These are phyloP conservation scores for Quercus robur DNA, from an alignment of 306 rosid species.

Conservation along the genomic window DNA sequence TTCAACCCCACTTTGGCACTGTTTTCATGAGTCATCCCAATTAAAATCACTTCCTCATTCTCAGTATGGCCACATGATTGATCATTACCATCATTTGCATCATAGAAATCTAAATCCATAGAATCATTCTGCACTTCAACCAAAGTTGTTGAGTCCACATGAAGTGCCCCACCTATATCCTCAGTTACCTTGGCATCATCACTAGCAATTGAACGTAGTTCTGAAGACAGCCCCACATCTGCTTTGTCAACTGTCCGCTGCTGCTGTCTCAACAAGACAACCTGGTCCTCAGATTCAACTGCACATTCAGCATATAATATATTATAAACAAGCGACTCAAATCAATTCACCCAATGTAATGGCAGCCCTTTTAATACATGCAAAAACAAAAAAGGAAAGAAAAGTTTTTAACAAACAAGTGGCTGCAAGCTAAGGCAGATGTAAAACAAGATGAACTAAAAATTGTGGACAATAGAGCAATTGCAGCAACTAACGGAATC, in stretches of 20 bases:
- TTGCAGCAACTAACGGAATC: not conserved
- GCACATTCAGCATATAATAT: conserved; percentile 25
- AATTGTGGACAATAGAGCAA: not conserved
- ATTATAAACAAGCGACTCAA: conserved; percentile 8
- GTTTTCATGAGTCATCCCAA: conserved; percentile 22
- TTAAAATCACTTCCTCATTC: conserved; percentile 9
- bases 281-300: conserved; percentile 34
- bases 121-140: conserved; percentile 24
- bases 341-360: conserved; percentile 14
- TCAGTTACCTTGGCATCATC: conserved; percentile 13
- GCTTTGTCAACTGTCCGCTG: conserved; percentile 19
- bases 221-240: conserved; percentile 12
- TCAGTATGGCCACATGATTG: conserved; percentile 17
- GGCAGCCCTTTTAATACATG: not conserved
- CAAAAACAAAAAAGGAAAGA: not conserved
- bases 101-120: conserved; percentile 9
- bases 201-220: conserved; percentile 6
- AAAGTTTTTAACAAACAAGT: not conserved
- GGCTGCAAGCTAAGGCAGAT: not conserved
- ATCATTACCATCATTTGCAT: conserved; percentile 17
- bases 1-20: conserved; percentile 9
- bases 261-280: conserved; percentile 9
- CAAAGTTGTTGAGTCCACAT: conserved; percentile 9
- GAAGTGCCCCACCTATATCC: conserved; percentile 6
- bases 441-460: not conserved